phyloP scores from a whole-genome alignment of 129 eudicot genomes.

The Lactuca sativa region DNA sequence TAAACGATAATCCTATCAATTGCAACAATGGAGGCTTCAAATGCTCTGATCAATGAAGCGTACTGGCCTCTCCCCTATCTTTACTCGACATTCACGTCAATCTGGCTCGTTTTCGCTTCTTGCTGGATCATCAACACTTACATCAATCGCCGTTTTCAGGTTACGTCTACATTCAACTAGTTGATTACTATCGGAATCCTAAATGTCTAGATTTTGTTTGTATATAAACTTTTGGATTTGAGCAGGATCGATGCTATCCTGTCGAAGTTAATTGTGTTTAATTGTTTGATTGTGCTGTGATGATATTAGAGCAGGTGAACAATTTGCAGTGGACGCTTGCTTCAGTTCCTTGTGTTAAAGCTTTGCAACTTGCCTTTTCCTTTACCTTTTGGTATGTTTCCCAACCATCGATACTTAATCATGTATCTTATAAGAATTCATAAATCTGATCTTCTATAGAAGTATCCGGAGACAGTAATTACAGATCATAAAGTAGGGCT shows the following conservation, averaged over 20 bases:
- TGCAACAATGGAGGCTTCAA: slow-evolving; percentile 44
- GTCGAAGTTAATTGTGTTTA: slow-evolving; percentile 16
- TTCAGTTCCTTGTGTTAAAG: slow-evolving; percentile 77
- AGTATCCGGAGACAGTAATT: too few relatives aligned
- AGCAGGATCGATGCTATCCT: background rate
- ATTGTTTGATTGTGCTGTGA: slow-evolving; percentile 3
- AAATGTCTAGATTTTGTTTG: background rate
- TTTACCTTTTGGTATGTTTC: slow-evolving; percentile 79
- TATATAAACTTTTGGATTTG: background rate
- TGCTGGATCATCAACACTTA: slow-evolving; percentile 79
- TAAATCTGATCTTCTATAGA: background rate
- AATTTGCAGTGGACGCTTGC: slow-evolving; percentile 92
- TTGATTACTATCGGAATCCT: background rate
- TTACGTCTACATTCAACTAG: slow-evolving; percentile 12
- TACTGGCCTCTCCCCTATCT: slow-evolving; percentile 74
- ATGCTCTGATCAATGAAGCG: slow-evolving; percentile 43
- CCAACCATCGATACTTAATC: background rate
- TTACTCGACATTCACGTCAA: slow-evolving; percentile 58
- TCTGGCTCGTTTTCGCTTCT: slow-evolving; percentile 68
- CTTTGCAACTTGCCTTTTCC: slow-evolving; percentile 70
- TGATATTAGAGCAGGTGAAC: slow-evolving; percentile 78
- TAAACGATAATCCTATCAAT: background rate
- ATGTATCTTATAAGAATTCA: background rate
- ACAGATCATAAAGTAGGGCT: too few relatives aligned
- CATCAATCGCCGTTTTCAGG: slow-evolving; percentile 79